phyloP scores from a whole-genome alignment of 495 filamentous ascomycete genomes.

The Zalerion maritima region DNA sequence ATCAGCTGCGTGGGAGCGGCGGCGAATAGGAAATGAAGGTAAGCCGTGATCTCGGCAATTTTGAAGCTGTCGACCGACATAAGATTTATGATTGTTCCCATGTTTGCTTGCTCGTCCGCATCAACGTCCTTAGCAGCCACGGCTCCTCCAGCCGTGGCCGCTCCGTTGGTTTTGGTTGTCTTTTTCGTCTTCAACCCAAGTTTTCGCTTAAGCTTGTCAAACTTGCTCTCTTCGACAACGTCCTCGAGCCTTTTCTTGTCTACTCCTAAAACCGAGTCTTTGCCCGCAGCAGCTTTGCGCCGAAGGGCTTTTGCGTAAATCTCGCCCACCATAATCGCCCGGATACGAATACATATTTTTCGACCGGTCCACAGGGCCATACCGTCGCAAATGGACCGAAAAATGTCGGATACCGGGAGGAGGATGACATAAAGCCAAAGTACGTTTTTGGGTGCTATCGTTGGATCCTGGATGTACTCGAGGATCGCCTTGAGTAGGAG shows the following conservation, averaged over 20 bases:
- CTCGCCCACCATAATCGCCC: slow-evolving; percentile 92
- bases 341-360: slow-evolving; percentile 81
- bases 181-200: slow-evolving; percentile 48
- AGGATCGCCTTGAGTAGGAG: slow-evolving; percentile 82
- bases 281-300: slow-evolving; percentile 68
- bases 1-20: slow-evolving; percentile 71
- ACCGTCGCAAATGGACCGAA: slow-evolving; percentile 64
- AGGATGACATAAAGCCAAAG: slow-evolving; percentile 94
- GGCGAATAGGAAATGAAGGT: slow-evolving; percentile 81
- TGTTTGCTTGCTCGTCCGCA: slow-evolving; percentile 62
- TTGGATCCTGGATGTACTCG: slow-evolving; percentile 79
- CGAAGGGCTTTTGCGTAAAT: slow-evolving; percentile 96
- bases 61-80: slow-evolving; percentile 99
- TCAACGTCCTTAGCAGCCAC: slow-evolving; percentile 23
- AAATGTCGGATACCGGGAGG: slow-evolving; percentile 62
- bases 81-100: slow-evolving; percentile 94
- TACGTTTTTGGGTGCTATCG: slow-evolving; percentile 65
- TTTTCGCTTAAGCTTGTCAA: slow-evolving; percentile 28
- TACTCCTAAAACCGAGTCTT: slow-evolving; percentile 50
- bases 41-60: slow-evolving; percentile 82
- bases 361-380: slow-evolving; percentile 91
- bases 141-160: slow-evolving; percentile 10
- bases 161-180: slow-evolving; percentile 17
- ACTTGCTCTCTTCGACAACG: slow-evolving; percentile 30
- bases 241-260: slow-evolving; percentile 27